phyloP scores from a whole-genome alignment of 352 stramenopile species.

The Pythium angustatum region DNA sequence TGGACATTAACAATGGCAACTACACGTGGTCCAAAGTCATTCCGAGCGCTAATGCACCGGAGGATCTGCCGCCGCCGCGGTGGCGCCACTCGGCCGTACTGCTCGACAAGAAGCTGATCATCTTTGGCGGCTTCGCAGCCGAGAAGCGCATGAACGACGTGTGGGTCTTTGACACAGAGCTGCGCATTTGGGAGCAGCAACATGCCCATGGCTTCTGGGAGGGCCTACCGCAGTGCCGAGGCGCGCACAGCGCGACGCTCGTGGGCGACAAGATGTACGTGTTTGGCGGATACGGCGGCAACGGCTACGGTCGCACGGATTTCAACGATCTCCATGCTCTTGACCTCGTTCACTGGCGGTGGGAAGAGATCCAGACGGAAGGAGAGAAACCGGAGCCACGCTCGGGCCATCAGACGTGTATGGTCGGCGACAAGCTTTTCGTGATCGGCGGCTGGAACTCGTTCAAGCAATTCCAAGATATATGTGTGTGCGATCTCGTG shows the following conservation, averaged over 20 bases:
- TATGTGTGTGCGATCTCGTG: conserved; percentile 91
- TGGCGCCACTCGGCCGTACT: conserved; percentile 87
- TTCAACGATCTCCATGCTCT: conserved; percentile 95
- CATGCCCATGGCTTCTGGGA: conserved; percentile 88
- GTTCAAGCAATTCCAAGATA: conserved; percentile 95
- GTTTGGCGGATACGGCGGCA: conserved; percentile 97
- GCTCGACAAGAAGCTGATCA: conserved; percentile 85
- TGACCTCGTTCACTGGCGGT: conserved; percentile 91
- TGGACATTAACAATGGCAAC: conserved; percentile 89
- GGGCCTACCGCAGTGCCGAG: conserved; percentile 87
- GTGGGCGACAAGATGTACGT: conserved; percentile 91
- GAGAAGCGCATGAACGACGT: conserved; percentile 95
- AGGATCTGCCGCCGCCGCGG: conserved; percentile 66
- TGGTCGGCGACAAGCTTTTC: conserved; percentile 91
- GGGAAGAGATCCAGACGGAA: conserved; percentile 84
- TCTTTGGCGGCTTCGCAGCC: conserved; percentile 95
- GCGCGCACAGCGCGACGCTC: conserved; percentile 89
- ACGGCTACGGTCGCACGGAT: conserved; percentile 92
- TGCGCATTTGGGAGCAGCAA: conserved; percentile 93
- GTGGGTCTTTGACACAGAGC: conserved; percentile 95
- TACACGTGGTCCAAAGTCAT: conserved; percentile 77
- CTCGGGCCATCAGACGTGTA: conserved; percentile 92
- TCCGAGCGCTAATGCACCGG: conserved; percentile 36
- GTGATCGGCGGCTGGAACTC: conserved; percentile 96
- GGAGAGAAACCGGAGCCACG: conserved; percentile 91